Conservation (phyloP, 768 basidiomycete species). For the Tricholoma sp. region DNA sequence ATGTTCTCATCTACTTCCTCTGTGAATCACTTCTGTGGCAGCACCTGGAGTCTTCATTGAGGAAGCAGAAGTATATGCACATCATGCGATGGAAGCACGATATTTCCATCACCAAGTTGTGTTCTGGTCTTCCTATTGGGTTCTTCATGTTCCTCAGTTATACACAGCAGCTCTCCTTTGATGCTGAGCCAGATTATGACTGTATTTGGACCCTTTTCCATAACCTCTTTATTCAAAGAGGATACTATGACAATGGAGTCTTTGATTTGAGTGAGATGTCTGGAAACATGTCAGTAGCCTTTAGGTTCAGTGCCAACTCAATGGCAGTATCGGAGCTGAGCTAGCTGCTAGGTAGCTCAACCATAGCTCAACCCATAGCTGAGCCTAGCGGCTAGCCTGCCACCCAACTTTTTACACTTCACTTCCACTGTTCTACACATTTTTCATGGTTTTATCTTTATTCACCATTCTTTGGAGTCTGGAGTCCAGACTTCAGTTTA, state of each 20-base stretch:
- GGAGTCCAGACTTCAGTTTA: no score
- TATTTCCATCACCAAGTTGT: slow-evolving; percentile 65
- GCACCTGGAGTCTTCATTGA: neutral
- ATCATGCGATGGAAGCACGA: slow-evolving; percentile 29
- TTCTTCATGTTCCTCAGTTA: slow-evolving; percentile 56
- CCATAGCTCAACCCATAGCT: no score
- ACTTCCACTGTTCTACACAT: no score
- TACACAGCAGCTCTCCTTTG: slow-evolving; percentile 50
- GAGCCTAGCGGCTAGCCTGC: no score
- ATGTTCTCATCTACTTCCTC: slow-evolving; percentile 89
- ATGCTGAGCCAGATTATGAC: slow-evolving; percentile 57
- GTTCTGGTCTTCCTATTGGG: slow-evolving; percentile 73
- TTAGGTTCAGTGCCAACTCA: no score
- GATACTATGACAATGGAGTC: slow-evolving; percentile 39
- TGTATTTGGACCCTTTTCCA: slow-evolving; percentile 54
- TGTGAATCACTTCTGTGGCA: slow-evolving; percentile 73
- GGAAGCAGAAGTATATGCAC: slow-evolving; percentile 1
- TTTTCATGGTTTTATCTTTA: no score
- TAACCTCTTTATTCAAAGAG: slow-evolving; percentile 32
- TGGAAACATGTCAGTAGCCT: no score
- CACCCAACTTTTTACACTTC: no score
- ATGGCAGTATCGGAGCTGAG: no score
- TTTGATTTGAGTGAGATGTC: slow-evolving; percentile 18
- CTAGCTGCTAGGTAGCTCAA: no score
- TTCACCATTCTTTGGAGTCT: no score